Percentiles rank a stretch among this genome's conserved stretches.
phyloP scores from a whole-genome alignment of 345 rosid species.

The Aquilaria sinensis region DNA sequence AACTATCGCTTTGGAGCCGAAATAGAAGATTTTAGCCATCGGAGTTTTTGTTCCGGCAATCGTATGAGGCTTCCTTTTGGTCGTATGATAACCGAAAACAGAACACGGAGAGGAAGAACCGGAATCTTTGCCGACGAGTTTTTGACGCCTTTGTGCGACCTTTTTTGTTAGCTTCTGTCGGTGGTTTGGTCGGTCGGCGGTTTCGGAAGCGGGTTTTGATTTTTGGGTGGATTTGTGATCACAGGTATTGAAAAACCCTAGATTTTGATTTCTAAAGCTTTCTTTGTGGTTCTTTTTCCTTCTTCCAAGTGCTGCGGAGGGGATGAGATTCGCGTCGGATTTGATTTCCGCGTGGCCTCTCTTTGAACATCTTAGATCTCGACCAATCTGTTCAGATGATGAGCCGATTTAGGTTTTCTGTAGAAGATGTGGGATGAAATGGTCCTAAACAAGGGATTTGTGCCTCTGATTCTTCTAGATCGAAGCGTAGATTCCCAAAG shows the following conservation, averaged over 20 bases:
- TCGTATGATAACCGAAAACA: constrained; percentile 4
- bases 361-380: constrained; percentile 8
- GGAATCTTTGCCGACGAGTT: constrained; percentile 1
- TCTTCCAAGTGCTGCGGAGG: not conserved
- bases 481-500: not conserved
- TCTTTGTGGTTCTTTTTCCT: constrained; percentile 25
- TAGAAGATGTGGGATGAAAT: not conserved
- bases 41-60: constrained; percentile 6
- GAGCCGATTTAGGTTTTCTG: constrained; percentile 9
- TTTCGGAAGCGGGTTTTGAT: constrained; percentile 13
- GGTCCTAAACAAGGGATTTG: constrained; percentile 7
- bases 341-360: not conserved
- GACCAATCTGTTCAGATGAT: constrained; percentile 5
- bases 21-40: constrained; percentile 8
- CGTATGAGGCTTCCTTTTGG: constrained; percentile 5
- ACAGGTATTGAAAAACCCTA: constrained; percentile 32
- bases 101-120: constrained; percentile 10
- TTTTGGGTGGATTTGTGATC: constrained; percentile 3
- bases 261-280: constrained; percentile 29
- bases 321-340: constrained; percentile 7
- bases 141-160: constrained; percentile 3
- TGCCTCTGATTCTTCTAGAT: constrained; percentile 5
- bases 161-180: constrained; percentile 8
- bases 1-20: not conserved
- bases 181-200: constrained; percentile 10